These are phyloP conservation scores for Eutrema salsugineum DNA, from an alignment of 441 rosid species.

Conservation along the genomic window DNA sequence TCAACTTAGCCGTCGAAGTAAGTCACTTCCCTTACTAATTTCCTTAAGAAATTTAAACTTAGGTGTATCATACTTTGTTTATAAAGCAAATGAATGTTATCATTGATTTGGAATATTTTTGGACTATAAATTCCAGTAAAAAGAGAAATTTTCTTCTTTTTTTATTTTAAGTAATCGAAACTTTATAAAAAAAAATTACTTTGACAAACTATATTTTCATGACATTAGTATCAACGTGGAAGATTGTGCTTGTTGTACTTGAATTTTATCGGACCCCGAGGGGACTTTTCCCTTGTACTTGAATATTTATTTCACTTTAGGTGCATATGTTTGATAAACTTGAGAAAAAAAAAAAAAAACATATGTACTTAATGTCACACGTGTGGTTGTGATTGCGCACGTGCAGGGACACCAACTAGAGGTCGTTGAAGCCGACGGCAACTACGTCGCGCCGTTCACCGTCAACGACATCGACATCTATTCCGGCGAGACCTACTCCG, in stretches of 20 bases:
- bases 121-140: not conserved
- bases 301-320: not conserved
- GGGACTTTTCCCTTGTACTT: too few species aligned
- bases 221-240: not conserved
- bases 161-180: not conserved
- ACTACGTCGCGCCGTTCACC: conserved; percentile 58
- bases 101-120: not conserved
- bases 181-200: not conserved
- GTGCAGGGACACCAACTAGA: conserved; percentile 54
- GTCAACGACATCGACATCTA: conserved; percentile 56
- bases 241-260: too few species aligned
- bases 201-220: not conserved
- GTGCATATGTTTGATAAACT: too few species aligned
- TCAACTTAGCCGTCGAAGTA: conserved; percentile 67
- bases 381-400: not conserved
- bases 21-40: not conserved
- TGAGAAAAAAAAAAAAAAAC: not conserved
- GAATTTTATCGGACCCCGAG: too few species aligned
- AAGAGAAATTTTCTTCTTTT: not conserved
- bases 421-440: conserved; percentile 86
- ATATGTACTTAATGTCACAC: not conserved
- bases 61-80: not conserved
- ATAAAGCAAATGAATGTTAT: too few species aligned
- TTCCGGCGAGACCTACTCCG: conserved; percentile 83
- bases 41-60: not conserved